Evolutionary conservation across 2,329 filamentous ascomycete genomes (phyloP), one percentile per base, ranked within the genome.

Genomic region (Coniochaeta sp.): DNA sequence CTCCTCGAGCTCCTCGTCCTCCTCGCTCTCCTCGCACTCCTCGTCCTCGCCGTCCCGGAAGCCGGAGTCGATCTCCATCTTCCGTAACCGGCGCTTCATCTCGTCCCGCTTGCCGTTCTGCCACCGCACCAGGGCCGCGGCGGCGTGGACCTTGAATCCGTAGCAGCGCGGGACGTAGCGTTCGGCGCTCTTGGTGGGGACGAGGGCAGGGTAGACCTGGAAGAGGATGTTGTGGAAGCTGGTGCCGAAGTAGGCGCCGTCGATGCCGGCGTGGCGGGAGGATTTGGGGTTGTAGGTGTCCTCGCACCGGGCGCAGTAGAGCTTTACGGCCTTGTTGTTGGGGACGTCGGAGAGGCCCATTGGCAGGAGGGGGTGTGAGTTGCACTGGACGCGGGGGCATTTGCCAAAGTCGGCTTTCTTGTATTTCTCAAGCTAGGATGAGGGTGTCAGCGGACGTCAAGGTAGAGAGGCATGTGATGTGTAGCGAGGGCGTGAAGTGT

Each of bases 141-240:
- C 84, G 5, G 92, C 90, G 76, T 99, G 95, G 6, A 99, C 92
- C 70, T 91, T 91, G 81, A 99, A 99, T 36, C 95, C 95, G 73
- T 95, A 99, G 62, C 96, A 89, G 61, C 90, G 86, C 26, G 95
- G 95, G 60, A 93, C 85, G 76, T 98, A 97, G 66, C 95, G 86
- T 65, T 91, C 87, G 64, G 87, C 81, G 67, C 86, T 91, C 82
- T 98, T 99, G 66, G 86, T 80, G 3, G 95, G 95, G 58, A 96
- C 86, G 67, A 99, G 82, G 26, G 90, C 87, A 6, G 95, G 93
- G 73, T 98, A 98, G 60, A 99, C 95, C 75, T 99, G 95, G 80
- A 99, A 98, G 64, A 99, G 86, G 76, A 99, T 97, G 77, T 97
- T 97, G 81, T 97, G 93, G 81, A 99, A 99, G 2, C 91, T 96